A percentile compares a stretch with the other conserved stretches of the same genome.
Conservation (phyloP, 2,329 filamentous ascomycete genomes). For the Dothideomycetidae sp. region DNA sequence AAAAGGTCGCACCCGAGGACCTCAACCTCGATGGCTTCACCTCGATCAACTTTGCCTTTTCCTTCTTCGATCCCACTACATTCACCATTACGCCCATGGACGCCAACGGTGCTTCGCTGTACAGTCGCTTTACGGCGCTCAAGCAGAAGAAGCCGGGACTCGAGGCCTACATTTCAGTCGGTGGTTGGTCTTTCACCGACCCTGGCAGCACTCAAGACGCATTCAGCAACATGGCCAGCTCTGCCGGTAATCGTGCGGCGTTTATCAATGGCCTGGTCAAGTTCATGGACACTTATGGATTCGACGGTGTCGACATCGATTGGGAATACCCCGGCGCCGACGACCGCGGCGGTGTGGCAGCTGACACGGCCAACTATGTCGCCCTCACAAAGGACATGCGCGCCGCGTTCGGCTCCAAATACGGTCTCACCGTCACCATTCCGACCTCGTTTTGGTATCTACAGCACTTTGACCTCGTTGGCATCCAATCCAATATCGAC, state of each 20-base stretch:
- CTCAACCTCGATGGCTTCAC: constrained; percentile 10
- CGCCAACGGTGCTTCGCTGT: constrained; percentile 9
- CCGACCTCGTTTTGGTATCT: constrained; percentile 21
- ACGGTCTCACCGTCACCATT: constrained; percentile 11
- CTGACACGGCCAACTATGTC: constrained; percentile 27
- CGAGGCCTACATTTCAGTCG: constrained; percentile 10
- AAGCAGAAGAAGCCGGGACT: constrained; percentile 8
- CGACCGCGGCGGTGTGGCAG: constrained; percentile 25
- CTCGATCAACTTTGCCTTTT: constrained; percentile 19
- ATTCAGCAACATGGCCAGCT: constrained; percentile 8
- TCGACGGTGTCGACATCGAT: constrained; percentile 14
- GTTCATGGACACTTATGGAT: constrained; percentile 14
- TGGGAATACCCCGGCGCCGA: constrained; percentile 16
- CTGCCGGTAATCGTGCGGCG: constrained; percentile 4
- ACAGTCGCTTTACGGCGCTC: constrained; percentile 8
- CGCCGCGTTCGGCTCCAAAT: constrained; percentile 24
- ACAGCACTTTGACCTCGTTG: constrained; percentile 19
- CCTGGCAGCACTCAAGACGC: constrained; percentile 18
- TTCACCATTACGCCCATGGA: constrained; percentile 23
- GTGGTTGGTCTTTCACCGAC: constrained; percentile 11
- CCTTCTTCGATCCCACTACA: constrained; percentile 19
- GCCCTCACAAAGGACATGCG: constrained; percentile 26
- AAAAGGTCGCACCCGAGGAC: constrained; percentile 6
- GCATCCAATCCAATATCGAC: constrained; percentile 10
- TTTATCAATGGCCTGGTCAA: constrained; percentile 10